Evolutionary conservation across 2,329 filamentous ascomycete species (phyloP).

Genomic region (Xylariaceae sp.): DNA sequence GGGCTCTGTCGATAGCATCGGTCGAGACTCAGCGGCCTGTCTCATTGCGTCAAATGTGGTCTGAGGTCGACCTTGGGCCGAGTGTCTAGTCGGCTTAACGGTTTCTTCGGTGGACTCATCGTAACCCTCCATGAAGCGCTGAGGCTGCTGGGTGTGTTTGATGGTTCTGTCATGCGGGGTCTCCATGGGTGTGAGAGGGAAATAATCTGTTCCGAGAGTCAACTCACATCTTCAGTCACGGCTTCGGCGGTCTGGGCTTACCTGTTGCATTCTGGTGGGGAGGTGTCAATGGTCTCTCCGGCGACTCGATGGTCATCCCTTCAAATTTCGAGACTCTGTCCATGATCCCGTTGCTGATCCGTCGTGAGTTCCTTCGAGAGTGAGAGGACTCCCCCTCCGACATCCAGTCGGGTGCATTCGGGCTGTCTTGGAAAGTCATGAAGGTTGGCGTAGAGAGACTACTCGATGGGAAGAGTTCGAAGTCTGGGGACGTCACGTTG

Average conservation of each 20-base stretch:
- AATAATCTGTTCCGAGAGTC: slow-evolving; percentile 45
- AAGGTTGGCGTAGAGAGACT: slow-evolving; percentile 46
- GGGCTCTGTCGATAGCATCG: slow-evolving; percentile 51
- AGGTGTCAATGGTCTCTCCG: slow-evolving; percentile 57
- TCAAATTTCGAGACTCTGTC: slow-evolving; percentile 59
- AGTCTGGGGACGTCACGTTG: slow-evolving; percentile 42
- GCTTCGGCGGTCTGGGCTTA: no score
- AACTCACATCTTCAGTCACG: slow-evolving; percentile 8
- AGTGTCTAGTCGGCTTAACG: slow-evolving; percentile 50
- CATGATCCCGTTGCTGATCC: slow-evolving; percentile 59
- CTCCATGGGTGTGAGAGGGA: slow-evolving; percentile 63
- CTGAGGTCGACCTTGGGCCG: slow-evolving; percentile 39
- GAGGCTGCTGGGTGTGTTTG: slow-evolving; percentile 38
- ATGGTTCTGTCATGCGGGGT: slow-evolving; percentile 50
- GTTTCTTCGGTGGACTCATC: slow-evolving; percentile 66
- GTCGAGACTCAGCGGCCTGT: slow-evolving; percentile 48
- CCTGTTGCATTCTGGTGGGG: slow-evolving; percentile 54
- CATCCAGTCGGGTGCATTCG: slow-evolving; percentile 41
- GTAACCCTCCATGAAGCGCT: slow-evolving; percentile 56
- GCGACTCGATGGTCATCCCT: slow-evolving; percentile 40
- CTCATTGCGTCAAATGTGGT: slow-evolving; percentile 57
- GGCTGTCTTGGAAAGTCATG: slow-evolving; percentile 45
- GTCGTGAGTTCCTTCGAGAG: slow-evolving; percentile 38
- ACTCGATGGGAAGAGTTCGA: slow-evolving; percentile 46
- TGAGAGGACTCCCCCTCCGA: slow-evolving; percentile 44